A percentile compares a stretch with the other conserved stretches of the same genome.
Evolutionary conservation across 1,284 basidiomycete species (phyloP).

Genomic region (Volvariella volvacea): DNA sequence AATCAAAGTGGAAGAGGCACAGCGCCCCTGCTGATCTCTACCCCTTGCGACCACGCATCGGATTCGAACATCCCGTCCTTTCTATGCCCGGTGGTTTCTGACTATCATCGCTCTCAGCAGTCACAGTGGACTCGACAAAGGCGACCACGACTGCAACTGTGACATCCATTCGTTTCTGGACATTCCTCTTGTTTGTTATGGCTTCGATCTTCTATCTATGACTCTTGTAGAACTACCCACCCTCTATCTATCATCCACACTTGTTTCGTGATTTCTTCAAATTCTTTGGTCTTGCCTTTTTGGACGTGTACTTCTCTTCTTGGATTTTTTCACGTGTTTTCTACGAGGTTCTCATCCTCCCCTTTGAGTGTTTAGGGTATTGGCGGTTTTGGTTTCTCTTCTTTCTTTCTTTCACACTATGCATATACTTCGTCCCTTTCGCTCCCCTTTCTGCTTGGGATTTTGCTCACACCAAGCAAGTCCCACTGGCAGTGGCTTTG

Average conservation of each 20-base stretch:
- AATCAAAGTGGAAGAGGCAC: constrained; percentile 35
- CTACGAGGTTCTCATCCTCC: constrained; percentile 7
- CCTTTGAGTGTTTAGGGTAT: too few relatives aligned
- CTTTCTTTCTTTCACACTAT: constrained; percentile 5
- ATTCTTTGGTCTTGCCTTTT: background rate
- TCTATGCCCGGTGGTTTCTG: constrained; percentile 40
- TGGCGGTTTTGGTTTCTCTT: constrained; percentile 3
- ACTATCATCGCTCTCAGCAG: constrained; percentile 4
- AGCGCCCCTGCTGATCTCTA: constrained; percentile 43
- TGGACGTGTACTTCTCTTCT: background rate
- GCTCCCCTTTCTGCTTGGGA: constrained; percentile 6
- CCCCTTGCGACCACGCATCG: constrained; percentile 27
- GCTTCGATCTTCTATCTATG: background rate
- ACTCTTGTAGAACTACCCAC: too few relatives aligned
- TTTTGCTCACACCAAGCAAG: background rate
- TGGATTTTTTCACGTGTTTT: constrained; percentile 3
- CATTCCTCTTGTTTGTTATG: constrained; percentile 5
- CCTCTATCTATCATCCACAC: too few relatives aligned
- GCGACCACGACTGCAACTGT: too few relatives aligned
- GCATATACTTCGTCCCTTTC: constrained; percentile 3
- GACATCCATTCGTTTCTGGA: constrained; percentile 5
- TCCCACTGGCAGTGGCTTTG: background rate
- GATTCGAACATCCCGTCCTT: constrained; percentile 42
- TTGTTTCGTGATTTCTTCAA: too few relatives aligned
- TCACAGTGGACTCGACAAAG: too few relatives aligned